phyloP scores from a whole-genome alignment of 31 red algal species.

The Porphyra umbilicalis region DNA sequence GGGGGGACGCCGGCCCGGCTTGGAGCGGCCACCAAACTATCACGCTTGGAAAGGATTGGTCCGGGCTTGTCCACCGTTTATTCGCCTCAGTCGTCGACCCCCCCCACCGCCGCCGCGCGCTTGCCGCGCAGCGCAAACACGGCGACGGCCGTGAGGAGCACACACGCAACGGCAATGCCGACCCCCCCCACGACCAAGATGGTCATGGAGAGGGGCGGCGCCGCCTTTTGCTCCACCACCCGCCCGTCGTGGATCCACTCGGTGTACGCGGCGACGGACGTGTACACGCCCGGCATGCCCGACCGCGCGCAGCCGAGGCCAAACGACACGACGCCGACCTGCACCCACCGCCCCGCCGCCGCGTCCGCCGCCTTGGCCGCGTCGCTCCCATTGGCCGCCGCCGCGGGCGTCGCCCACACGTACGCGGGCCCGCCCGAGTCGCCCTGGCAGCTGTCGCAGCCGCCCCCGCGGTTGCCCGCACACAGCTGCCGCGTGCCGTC shows the following conservation, averaged over 20 bases:
- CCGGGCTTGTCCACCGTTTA: too few relatives aligned
- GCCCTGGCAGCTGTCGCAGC: conserved; percentile 42
- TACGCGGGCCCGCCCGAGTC: conserved; percentile 38
- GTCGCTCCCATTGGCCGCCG: background rate
- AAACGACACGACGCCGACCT: conserved; percentile 43
- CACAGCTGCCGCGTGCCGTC: conserved; percentile 31
- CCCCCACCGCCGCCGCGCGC: background rate
- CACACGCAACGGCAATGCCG: background rate
- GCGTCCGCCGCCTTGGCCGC: conserved; percentile 14
- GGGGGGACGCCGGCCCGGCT: too few relatives aligned
- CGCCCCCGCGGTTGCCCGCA: conserved; percentile 30
- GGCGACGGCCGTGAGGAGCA: background rate
- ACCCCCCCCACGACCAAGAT: background rate
- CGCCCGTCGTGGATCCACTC: conserved; percentile 33
- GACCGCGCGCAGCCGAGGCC: conserved; percentile 46
- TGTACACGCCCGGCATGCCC: conserved; percentile 43
- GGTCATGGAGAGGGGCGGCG: background rate
- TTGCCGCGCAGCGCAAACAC: background rate
- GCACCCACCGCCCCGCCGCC: conserved; percentile 15
- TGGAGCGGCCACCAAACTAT: too few relatives aligned
- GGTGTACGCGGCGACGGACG: conserved; percentile 23
- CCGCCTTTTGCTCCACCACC: background rate
- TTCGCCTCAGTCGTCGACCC: too few relatives aligned
- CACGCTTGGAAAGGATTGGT: too few relatives aligned
- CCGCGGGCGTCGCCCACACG: background rate